Evolutionary conservation across 805 yeast species (phyloP).

Genomic region (Cyberlindnera petersonii): DNA sequence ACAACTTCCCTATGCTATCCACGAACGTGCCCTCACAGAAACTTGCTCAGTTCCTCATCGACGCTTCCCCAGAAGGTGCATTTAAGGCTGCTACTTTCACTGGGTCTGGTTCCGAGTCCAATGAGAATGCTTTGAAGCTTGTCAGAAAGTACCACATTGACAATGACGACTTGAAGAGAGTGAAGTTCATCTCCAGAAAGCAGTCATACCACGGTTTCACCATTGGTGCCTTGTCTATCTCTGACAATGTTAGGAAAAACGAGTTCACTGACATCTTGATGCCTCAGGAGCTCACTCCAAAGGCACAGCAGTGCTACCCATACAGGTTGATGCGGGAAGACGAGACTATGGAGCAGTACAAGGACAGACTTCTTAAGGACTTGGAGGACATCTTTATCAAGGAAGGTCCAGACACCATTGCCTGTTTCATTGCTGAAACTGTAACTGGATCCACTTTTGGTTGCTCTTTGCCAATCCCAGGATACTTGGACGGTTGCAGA

Average conservation of each 20-base stretch:
- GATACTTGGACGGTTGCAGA: constrained; percentile 43
- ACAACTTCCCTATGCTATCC: constrained; percentile 33
- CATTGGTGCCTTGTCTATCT: constrained; percentile 41
- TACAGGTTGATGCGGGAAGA: constrained; percentile 28
- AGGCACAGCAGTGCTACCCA: constrained; percentile 28
- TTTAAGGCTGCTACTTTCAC: constrained; percentile 42
- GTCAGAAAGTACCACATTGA: constrained; percentile 45
- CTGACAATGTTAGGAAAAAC: constrained; percentile 36
- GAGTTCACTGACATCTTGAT: constrained; percentile 31
- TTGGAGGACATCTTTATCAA: constrained; percentile 39
- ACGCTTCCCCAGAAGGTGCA: constrained; percentile 40
- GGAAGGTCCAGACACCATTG: constrained; percentile 41
- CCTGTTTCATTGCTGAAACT: constrained; percentile 43
- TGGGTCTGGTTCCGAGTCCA: constrained; percentile 64
- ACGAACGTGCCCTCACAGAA: constrained; percentile 38
- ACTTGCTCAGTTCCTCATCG: constrained; percentile 40
- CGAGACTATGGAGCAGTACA: constrained; percentile 39
- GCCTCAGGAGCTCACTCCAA: constrained; percentile 26
- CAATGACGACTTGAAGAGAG: constrained; percentile 39
- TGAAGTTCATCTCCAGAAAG: constrained; percentile 40
- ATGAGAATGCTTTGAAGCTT: constrained; percentile 60
- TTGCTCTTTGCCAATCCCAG: constrained; percentile 38
- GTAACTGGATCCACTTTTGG: constrained; percentile 47
- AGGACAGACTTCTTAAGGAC: constrained; percentile 35
- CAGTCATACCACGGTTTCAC: constrained; percentile 50